Evolutionary conservation across 306 rosid species (phyloP), one percentile per base, ranked within the genome.

Genomic region (Ceratonia siliqua): DNA sequence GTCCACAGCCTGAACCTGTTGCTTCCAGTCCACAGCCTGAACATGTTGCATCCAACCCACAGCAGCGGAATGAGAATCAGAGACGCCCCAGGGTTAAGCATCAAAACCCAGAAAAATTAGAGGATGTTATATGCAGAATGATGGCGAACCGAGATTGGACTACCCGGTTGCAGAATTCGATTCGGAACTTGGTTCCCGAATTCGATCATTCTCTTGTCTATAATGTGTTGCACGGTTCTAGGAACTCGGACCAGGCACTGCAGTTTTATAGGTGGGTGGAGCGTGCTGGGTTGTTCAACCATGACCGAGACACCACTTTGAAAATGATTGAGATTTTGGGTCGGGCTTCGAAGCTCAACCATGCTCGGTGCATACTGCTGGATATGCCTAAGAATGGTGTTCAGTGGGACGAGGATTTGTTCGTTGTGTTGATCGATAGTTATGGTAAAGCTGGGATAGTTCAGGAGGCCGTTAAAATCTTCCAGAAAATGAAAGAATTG

Each of bases 81-180:
- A 81, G 75, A 68, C 68, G 45, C 46, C 83, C 83, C 22, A 58
- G 81, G 81, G 84, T 82, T 73, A 83, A 73, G 81, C 57, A 14
- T 78, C 89, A 57, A 43, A 70, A 59, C 76, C 79, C 82, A 0
- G 90, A 91, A 28, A 90, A 88, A 57, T 41, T 81, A 10, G 94
- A 90, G 72, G 79, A 80, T 28, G 17, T 81, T 3, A 90, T 94
- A 27, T 81, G 89, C 69, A 70, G 85, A 70, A 91, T 91, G 96
- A 87, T 94, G 92, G 77, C 87, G 3, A 94, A 81, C 87, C 94
- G 97, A 38, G 94, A 80, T n/a, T 94, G 96, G 97, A 91, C 97
- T 22, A 91, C 98, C 22, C 95, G 96, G 38, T 82, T 94, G 24
- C 96, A 90, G 66, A 85, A 94, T 74, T 88, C 96, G 20, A 91